Percentiles rank a stretch among this genome's conserved stretches.
Evolutionary conservation across 495 filamentous ascomycete species (phyloP).

Genomic region (Lentithecium fluviatile): DNA sequence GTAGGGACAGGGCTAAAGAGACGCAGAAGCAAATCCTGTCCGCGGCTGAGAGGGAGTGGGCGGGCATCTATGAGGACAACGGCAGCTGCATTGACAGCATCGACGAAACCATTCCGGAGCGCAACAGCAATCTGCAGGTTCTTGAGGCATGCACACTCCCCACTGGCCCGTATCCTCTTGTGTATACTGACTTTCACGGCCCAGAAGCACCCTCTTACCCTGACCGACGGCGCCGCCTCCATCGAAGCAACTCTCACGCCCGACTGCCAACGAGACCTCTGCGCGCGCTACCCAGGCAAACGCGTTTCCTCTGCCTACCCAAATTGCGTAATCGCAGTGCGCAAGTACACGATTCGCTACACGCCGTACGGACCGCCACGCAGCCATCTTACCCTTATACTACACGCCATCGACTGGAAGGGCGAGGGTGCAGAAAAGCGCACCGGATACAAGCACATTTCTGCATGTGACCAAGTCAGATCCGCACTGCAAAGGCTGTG

Average conservation of each 20-base stretch:
- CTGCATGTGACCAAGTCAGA: background rate
- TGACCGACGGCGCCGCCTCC: slow-evolving; percentile 18
- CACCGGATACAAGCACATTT: background rate
- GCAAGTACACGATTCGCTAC: slow-evolving; percentile 10
- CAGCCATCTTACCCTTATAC: slow-evolving; percentile 5
- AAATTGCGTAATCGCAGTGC: slow-evolving; percentile 1
- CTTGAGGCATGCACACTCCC: background rate
- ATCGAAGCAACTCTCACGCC: slow-evolving; percentile 1
- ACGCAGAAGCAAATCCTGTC: slow-evolving; percentile 6
- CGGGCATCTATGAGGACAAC: slow-evolving; percentile 32
- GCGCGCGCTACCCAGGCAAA: slow-evolving; percentile 1
- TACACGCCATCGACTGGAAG: slow-evolving; percentile 19
- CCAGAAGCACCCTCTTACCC: slow-evolving; percentile 1
- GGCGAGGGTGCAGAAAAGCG: background rate
- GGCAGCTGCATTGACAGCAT: slow-evolving; percentile 21
- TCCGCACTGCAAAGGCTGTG: background rate
- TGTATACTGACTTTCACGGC: background rate
- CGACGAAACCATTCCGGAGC: background rate
- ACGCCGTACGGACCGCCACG: slow-evolving; percentile 13
- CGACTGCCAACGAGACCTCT: slow-evolving; percentile 2
- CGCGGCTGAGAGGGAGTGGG: background rate
- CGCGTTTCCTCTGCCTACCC: background rate
- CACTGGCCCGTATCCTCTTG: background rate
- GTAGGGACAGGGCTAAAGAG: background rate
- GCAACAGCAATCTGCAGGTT: background rate